Conservation (phyloP, 768 basidiomycete genomes). For the Chalciporus piperatus region DNA sequence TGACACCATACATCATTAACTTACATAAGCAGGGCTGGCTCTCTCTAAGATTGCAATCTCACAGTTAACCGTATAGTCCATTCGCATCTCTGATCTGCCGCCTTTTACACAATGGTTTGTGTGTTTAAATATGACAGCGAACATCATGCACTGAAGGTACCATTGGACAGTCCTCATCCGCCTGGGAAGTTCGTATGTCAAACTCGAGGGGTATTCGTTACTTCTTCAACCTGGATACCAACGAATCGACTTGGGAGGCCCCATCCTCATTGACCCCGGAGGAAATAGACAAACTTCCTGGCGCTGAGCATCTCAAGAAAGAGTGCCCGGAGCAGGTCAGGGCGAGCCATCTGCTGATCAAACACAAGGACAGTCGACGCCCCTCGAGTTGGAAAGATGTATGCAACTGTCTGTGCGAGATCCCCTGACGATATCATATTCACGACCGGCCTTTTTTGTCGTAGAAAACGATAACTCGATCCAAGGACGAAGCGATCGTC, state of each 20-base stretch:
- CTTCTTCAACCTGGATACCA: conserved; percentile 76
- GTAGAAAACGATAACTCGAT: conserved; percentile 74
- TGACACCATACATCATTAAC: too few species aligned
- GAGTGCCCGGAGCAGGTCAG: conserved; percentile 53
- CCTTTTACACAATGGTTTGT: conserved; percentile 23
- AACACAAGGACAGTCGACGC: conserved; percentile 77
- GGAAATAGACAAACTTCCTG: conserved; percentile 61
- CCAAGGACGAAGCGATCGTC: conserved; percentile 86
- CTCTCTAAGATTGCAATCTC: not conserved
- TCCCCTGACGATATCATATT: not conserved
- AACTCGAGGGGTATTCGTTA: conserved; percentile 76
- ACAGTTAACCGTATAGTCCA: not conserved
- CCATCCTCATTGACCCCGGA: conserved; percentile 63
- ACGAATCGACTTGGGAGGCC: conserved; percentile 76
- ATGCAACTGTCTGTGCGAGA: conserved; percentile 19
- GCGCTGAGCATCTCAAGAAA: conserved; percentile 52
- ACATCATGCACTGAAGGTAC: conserved; percentile 6
- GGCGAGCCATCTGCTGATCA: conserved; percentile 94
- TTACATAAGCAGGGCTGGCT: conserved; percentile 11
- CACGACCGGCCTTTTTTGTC: not conserved
- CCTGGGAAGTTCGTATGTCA: conserved; percentile 89
- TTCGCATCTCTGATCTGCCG: conserved; percentile 10
- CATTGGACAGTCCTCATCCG: conserved; percentile 18
- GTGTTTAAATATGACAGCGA: not conserved
- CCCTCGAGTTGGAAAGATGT: conserved; percentile 87